phyloP scores from a whole-genome alignment of 2,329 filamentous ascomycete genomes.

The Colletotrichum somersetense region DNA sequence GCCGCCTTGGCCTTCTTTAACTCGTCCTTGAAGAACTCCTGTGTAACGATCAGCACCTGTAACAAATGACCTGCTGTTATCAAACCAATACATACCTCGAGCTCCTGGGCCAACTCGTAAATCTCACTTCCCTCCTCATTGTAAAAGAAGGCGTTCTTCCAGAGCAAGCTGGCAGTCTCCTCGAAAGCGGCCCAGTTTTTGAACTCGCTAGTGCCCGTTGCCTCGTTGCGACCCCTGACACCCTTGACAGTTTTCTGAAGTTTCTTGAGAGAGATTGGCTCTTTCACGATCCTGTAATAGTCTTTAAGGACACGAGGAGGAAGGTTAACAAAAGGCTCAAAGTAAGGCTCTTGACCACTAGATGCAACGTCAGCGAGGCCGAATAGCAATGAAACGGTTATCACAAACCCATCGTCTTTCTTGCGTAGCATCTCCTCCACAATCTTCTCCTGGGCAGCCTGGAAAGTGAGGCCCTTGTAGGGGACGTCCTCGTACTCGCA shows the following conservation, averaged over 20 bases:
- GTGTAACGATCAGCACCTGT: slow-evolving; percentile 37
- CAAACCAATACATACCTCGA: slow-evolving; percentile 70
- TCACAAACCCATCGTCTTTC: slow-evolving; percentile 72
- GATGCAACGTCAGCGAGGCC: slow-evolving; percentile 24
- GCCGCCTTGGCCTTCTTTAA: slow-evolving; percentile 78
- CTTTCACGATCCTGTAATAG: slow-evolving; percentile 86
- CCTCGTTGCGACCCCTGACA: slow-evolving; percentile 74
- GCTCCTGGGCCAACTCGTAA: slow-evolving; percentile 79
- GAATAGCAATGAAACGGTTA: slow-evolving; percentile 11
- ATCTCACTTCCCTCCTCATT: slow-evolving; percentile 94
- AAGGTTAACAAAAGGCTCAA: slow-evolving; percentile 81
- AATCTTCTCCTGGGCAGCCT: slow-evolving; percentile 89
- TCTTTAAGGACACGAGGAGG: slow-evolving; percentile 82
- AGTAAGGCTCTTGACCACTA: slow-evolving; percentile 77
- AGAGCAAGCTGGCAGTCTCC: slow-evolving; percentile 83
- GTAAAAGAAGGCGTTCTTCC: slow-evolving; percentile 89
- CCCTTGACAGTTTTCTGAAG: slow-evolving; percentile 84
- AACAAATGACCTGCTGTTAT: not conserved
- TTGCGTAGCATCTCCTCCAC: slow-evolving; percentile 80
- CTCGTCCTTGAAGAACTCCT: slow-evolving; percentile 78
- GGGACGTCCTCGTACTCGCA: slow-evolving; percentile 66
- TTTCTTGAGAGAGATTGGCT: slow-evolving; percentile 82
- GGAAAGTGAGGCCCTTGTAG: slow-evolving; percentile 81
- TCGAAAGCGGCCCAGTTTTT: slow-evolving; percentile 87
- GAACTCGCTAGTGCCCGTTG: slow-evolving; percentile 75